These are phyloP conservation scores for Curvularia sp. DNA, from an alignment of 2,329 filamentous ascomycete species.

Conservation along the genomic window DNA sequence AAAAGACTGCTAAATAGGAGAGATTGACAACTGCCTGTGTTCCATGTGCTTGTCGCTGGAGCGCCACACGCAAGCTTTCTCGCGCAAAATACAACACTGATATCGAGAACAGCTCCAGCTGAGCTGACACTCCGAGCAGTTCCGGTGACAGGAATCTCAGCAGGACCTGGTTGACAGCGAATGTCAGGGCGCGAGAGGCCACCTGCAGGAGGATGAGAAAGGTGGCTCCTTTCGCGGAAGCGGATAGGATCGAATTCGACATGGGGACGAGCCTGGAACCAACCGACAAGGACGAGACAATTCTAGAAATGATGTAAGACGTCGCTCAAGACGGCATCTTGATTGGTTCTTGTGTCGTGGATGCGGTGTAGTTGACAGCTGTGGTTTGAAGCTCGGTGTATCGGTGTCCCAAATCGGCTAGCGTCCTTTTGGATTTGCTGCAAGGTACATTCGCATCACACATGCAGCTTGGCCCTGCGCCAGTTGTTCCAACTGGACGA, in stretches of 20 bases:
- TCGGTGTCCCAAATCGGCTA: constrained; percentile 28
- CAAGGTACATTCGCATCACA: constrained; percentile 13
- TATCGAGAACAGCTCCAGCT: constrained; percentile 91
- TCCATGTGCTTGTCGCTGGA: constrained; percentile 73
- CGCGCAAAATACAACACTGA: constrained; percentile 94
- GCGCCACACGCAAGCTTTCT: constrained; percentile 88
- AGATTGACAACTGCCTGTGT: constrained; percentile 86
- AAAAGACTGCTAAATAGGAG: constrained; percentile 76
- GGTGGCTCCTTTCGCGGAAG: constrained; percentile 74
- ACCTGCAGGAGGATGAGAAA: constrained; percentile 90
- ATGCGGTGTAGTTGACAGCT: constrained; percentile 27
- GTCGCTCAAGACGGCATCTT: constrained; percentile 29
- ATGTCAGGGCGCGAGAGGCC: constrained; percentile 85
- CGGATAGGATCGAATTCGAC: constrained; percentile 48
- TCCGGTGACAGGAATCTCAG: constrained; percentile 86
- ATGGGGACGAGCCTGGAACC: constrained; percentile 25
- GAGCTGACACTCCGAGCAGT: constrained; percentile 83
- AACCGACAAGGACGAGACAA: constrained; percentile 15
- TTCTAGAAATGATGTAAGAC: constrained; percentile 14
- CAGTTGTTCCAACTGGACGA: constrained; percentile 23
- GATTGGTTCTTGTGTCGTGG: constrained; percentile 30
- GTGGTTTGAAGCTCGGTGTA: constrained; percentile 30
- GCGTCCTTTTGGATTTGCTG: constrained; percentile 20
- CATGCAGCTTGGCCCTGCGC: constrained; percentile 12
- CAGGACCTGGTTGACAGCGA: constrained; percentile 88